Percentiles rank a stretch among this genome's conserved stretches.
These are phyloP conservation scores for Chaetomiaceae sp. DNA, from an alignment of 2,329 filamentous ascomycete species.

Conservation along the genomic window DNA sequence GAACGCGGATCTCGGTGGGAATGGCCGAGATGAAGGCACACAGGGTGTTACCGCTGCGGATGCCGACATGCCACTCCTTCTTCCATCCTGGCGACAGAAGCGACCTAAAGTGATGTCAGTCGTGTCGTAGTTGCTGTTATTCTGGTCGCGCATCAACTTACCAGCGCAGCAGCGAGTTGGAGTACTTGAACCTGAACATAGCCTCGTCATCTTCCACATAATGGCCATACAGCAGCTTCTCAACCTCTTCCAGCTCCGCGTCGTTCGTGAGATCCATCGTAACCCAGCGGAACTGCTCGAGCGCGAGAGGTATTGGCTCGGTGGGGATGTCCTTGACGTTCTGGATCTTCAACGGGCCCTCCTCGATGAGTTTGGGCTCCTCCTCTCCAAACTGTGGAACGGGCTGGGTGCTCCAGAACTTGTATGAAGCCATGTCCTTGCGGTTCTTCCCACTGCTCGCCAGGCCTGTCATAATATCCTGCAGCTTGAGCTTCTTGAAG, in stretches of 20 bases:
- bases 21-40: slow-evolving; percentile 96
- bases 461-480: slow-evolving; percentile 68
- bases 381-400: slow-evolving; percentile 74
- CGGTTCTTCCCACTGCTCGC: slow-evolving; percentile 78
- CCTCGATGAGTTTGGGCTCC: slow-evolving; percentile 48
- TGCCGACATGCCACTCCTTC: slow-evolving; percentile 90
- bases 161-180: slow-evolving; percentile 82
- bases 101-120: slow-evolving; percentile 51
- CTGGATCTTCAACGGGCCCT: slow-evolving; percentile 79
- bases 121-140: background rate
- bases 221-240: slow-evolving; percentile 83
- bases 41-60: slow-evolving; percentile 78
- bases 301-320: slow-evolving; percentile 61
- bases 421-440: slow-evolving; percentile 96
- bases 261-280: slow-evolving; percentile 79
- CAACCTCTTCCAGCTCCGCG: slow-evolving; percentile 78
- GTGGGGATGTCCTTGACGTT: slow-evolving; percentile 72
- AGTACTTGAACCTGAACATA: slow-evolving; percentile 98
- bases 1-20: slow-evolving; percentile 74
- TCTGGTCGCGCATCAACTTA: slow-evolving; percentile 34
- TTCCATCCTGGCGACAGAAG: slow-evolving; percentile 92
- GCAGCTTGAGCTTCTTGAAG: slow-evolving; percentile 58
- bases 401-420: slow-evolving; percentile 98
- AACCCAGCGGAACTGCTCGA: slow-evolving; percentile 90
- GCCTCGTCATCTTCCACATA: slow-evolving; percentile 97